A percentile compares a stretch with the other conserved stretches of the same genome.
Evolutionary conservation across 495 filamentous ascomycete species (phyloP).

Genomic region (Venustampulla echinocandica): DNA sequence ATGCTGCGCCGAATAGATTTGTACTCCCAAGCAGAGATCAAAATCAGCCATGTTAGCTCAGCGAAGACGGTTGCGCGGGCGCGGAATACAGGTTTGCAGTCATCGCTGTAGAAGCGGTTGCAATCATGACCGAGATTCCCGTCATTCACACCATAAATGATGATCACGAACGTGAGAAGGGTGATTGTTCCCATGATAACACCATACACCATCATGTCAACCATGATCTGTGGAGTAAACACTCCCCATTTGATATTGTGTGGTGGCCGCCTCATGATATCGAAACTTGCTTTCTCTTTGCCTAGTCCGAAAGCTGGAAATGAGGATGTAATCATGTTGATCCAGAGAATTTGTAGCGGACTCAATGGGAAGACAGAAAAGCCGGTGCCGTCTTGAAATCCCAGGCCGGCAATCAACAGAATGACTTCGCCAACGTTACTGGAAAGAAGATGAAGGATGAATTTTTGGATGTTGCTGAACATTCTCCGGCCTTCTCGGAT

Average conservation of each 20-base stretch:
- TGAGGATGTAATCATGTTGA: constrained; percentile 62
- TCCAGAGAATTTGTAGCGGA: constrained; percentile 64
- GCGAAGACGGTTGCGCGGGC: constrained; percentile 66
- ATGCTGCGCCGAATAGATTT: constrained; percentile 53
- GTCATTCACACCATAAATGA: constrained; percentile 51
- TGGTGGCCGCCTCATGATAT: constrained; percentile 58
- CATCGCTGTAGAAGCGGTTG: constrained; percentile 38
- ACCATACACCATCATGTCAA: constrained; percentile 67
- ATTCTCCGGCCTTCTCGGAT: constrained; percentile 61
- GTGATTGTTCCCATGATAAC: constrained; percentile 53
- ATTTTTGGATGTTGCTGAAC: constrained; percentile 72
- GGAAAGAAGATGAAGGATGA: constrained; percentile 59
- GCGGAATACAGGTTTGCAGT: constrained; percentile 56
- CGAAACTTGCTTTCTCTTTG: constrained; percentile 53
- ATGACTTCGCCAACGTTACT: constrained; percentile 64
- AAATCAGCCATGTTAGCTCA: constrained; percentile 57
- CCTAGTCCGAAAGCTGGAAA: constrained; percentile 65
- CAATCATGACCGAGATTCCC: constrained; percentile 57
- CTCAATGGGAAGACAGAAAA: constrained; percentile 62
- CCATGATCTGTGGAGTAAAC: constrained; percentile 57
- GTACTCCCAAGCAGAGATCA: constrained; percentile 63
- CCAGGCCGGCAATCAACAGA: constrained; percentile 56
- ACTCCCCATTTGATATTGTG: constrained; percentile 54
- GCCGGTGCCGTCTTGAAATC: constrained; percentile 50
- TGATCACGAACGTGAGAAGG: constrained; percentile 54